Base-by-base conservation (phyloP, 192 early-diverging fungal genomes). In the Neocallimastix lanati region DNA sequence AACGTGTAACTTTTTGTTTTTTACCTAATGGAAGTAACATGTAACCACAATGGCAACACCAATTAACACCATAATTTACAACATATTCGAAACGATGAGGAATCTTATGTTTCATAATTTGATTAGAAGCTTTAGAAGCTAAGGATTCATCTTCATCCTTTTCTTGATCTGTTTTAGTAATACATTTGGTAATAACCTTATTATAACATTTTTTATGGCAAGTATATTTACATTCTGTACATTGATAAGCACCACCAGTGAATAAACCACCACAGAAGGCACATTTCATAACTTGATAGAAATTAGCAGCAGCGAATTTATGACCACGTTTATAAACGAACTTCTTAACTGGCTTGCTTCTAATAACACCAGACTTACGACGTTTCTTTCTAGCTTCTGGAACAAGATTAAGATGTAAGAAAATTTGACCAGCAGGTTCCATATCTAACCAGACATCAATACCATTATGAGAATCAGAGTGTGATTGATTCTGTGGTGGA, bases 251-350 rank as follows among this genome's bases (percentile, higher is more conserved):
- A 35, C 91, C 91, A 81, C 93, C 95, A 28, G 96, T 93, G 76
- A 99, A 89, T 82, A 98, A 96, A 81, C 98, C 98, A 76, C 90
- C 88, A 85, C 98, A 99, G 14, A 95, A 84, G 12, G 96, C 96
- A 85, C 98, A 99, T 85, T 94, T 95, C 96, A 98, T 96, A 82
- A 98, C 95, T 80, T 96, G 94, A 86, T 97, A 98, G 58, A 95
- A 96, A 78, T 92, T 91, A 80, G 93, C 89, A 29, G 93, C 87
- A 80, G 91, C 92, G 85, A 99, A 98, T 83, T 96, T 93, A 83
- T 99, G 98, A 9, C 98, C 96, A 78, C 93, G 94, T 21, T 67
- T 67, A 9, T 67, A 67, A 67, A 67, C 18, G 11, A 67, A 67
- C 9, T 67, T 67, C n/a, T 67, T 67, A 0, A 67, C 50, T 9